A percentile compares a stretch with the other conserved stretches of the same genome.
Evolutionary conservation across 345 rosid genomes (phyloP).

Genomic region (Ceriops decandra): DNA sequence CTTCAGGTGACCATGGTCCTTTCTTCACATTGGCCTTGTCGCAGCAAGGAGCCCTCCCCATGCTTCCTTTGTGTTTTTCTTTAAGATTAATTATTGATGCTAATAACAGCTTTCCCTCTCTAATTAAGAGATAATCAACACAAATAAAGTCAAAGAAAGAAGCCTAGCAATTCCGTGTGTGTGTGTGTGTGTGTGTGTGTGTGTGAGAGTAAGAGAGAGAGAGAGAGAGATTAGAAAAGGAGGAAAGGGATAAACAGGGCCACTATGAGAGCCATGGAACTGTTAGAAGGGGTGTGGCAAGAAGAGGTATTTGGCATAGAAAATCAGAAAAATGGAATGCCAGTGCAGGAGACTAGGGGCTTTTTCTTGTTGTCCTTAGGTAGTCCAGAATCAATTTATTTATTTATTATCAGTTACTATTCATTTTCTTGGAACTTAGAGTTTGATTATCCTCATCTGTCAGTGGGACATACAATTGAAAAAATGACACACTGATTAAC

Average conservation of each 20-base stretch:
- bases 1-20: constrained; percentile 41
- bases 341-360: constrained; percentile 31
- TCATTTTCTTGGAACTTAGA: constrained; percentile 14
- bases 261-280: constrained; percentile 17
- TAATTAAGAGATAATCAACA: constrained; percentile 13
- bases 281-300: constrained; percentile 10
- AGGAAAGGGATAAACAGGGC: constrained; percentile 24
- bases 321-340: constrained; percentile 23
- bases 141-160: constrained; percentile 21
- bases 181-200: constrained; percentile 30
- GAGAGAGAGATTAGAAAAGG: constrained; percentile 6
- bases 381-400: constrained; percentile 30
- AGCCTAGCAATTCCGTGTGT: constrained; percentile 16
- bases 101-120: constrained; percentile 21
- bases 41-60: constrained; percentile 40
- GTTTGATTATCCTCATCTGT: constrained; percentile 4
- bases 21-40: constrained; percentile 35
- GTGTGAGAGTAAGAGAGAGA: constrained; percentile 24
- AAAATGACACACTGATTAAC: background rate
- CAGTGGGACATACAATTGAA: background rate
- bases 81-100: constrained; percentile 5
- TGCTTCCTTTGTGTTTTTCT: constrained; percentile 13
- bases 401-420: background rate
- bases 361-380: constrained; percentile 43
- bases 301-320: constrained; percentile 7